Evolutionary conservation across 192 early-diverging fungal genomes (phyloP).

Genomic region (Lobosporangium transversale): DNA sequence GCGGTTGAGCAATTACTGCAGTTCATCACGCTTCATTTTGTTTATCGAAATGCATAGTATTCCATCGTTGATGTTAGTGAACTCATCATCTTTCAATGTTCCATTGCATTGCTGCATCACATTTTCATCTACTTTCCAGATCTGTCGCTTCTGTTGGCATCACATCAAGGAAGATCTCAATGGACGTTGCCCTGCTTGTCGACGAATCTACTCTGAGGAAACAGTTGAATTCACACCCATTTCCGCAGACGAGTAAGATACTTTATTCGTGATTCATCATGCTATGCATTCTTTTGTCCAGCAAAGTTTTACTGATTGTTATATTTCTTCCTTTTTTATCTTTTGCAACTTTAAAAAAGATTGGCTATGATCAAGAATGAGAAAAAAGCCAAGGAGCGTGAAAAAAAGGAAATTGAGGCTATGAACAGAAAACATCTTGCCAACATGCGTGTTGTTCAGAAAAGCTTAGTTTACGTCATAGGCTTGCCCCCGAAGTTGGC

Average conservation of each 20-base stretch:
- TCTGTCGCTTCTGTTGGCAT: constrained; percentile 99
- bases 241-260: constrained; percentile 87
- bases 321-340: not conserved
- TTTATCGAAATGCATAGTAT: too few species aligned
- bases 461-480: constrained; percentile 98
- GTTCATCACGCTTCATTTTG: too few species aligned
- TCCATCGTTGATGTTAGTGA: too few species aligned
- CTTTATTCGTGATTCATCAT: not conserved
- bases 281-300: too few species aligned
- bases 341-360: constrained; percentile 11
- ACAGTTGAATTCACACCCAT: constrained; percentile 89
- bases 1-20: too few species aligned
- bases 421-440: constrained; percentile 82
- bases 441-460: constrained; percentile 95
- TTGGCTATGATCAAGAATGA: constrained; percentile 64
- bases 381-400: constrained; percentile 83
- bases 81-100: too few species aligned
- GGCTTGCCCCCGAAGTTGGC: constrained; percentile 87
- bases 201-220: constrained; percentile 92
- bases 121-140: too few species aligned
- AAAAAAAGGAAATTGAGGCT: constrained; percentile 89
- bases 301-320: too few species aligned
- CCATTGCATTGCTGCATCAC: not conserved
- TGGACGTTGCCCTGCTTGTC: constrained; percentile 95
- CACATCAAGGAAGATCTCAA: constrained; percentile 96